Evolutionary conservation across 2,329 filamentous ascomycete genomes (phyloP).

Genomic region (Aspergillus felis): DNA sequence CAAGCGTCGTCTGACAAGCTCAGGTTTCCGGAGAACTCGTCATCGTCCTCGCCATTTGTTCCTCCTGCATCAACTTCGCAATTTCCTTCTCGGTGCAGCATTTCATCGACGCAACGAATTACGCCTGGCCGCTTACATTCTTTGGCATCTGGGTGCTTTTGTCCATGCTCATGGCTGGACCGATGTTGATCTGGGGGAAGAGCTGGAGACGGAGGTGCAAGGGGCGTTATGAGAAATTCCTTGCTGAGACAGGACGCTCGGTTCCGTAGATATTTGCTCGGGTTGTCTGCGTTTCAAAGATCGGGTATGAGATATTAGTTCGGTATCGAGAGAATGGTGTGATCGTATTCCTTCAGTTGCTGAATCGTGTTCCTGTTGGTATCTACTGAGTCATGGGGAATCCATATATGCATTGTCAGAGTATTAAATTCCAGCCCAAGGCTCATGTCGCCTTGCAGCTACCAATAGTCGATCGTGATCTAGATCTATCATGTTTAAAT

Average conservation of each 20-base stretch:
- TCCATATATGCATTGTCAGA: not conserved
- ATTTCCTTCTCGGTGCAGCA: slow-evolving; percentile 39
- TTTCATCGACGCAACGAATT: slow-evolving; percentile 35
- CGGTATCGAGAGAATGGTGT: too few species aligned
- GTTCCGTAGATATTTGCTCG: not conserved
- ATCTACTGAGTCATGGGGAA: not conserved
- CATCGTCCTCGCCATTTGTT: slow-evolving; percentile 36
- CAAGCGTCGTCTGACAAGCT: not conserved
- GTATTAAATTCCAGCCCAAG: not conserved
- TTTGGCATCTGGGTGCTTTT: slow-evolving; percentile 29
- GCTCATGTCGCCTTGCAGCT: too few species aligned
- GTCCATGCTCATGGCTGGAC: slow-evolving; percentile 22
- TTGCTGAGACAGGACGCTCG: slow-evolving; percentile 15
- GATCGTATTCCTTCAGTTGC: not conserved
- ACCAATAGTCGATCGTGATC: not conserved
- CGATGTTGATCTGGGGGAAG: slow-evolving; percentile 33
- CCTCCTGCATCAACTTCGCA: slow-evolving; percentile 31
- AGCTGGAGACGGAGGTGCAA: slow-evolving; percentile 27
- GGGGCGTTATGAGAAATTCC: slow-evolving; percentile 23
- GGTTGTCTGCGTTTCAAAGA: not conserved
- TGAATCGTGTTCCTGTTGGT: not conserved
- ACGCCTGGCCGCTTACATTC: slow-evolving; percentile 32
- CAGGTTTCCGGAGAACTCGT: slow-evolving; percentile 38
- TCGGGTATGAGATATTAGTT: not conserved
- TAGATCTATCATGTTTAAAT: not conserved